Evolutionary conservation across 176 grass and related monocot genomes (phyloP), one percentile per base, ranked within the genome.

Genomic region (Oryza brachyantha): DNA sequence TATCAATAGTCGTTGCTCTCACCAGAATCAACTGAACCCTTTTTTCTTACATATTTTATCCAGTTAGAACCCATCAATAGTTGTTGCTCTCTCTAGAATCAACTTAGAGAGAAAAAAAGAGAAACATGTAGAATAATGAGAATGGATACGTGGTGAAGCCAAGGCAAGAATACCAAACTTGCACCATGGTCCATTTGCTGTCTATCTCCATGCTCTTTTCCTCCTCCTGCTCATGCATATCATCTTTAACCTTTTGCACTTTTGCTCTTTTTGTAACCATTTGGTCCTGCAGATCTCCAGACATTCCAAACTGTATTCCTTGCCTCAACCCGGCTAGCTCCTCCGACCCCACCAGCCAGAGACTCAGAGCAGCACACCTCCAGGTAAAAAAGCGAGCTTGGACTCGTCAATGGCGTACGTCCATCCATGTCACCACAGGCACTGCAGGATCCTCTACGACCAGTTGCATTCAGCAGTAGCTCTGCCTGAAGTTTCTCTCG

Each of bases 81-180:
- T 57, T 3, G 52, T 57, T 57, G 52, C 52, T 57, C 2, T 55
- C 21, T 57, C 52, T 57, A 57, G 52, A 57, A 57, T 10, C 21
- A 57, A 57, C n/a, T 24, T 7, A 22, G 46, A 57, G 14, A 24
- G 7, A 57, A n/a, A n/a, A n/a, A n/a, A n/a, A 55, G 22, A 57
- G 52, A 57, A 57, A 57, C 21, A 57, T 2, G 64, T 37, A 41
- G 64, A 80, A 42, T 34, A 71, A 81, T 71, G 8, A 24, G 21
- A 21, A 62, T 46, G 75, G 39, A 35, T 36, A 7, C 70, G 55
- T 42, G 66, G 71, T 58, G 62, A 80, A 69, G 66, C 66, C 77
- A 77, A 40, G 43, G 16, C 77, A 73, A 86, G 79, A 93, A 93
- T 97, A 91, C 87, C 80, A 97, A 88, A 93, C 93, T 90, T 93